Evolutionary conservation across 345 rosid species (phyloP).

Genomic region (Rhodomyrtus tomentosa): DNA sequence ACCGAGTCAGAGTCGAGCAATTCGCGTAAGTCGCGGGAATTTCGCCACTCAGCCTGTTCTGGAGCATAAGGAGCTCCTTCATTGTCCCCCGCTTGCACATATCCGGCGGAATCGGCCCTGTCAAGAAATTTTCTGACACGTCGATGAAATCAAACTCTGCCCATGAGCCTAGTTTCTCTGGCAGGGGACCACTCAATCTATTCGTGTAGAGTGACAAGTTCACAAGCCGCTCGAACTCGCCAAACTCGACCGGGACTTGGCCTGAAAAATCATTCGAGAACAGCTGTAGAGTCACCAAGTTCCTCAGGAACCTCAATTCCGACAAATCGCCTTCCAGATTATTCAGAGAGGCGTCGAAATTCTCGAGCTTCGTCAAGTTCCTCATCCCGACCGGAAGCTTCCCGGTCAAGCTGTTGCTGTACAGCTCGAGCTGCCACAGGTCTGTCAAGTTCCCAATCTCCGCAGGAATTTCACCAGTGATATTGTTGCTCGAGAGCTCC

Average conservation of each 20-base stretch:
- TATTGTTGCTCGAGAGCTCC: constrained; percentile 18
- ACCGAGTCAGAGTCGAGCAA: constrained; percentile 8
- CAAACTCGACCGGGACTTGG: constrained; percentile 27
- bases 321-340: constrained; percentile 23
- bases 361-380: constrained; percentile 25
- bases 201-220: constrained; percentile 30
- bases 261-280: constrained; percentile 20
- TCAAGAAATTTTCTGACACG: constrained; percentile 31
- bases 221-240: constrained; percentile 25
- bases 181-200: constrained; percentile 26
- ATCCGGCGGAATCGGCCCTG: constrained; percentile 31
- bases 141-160: constrained; percentile 26
- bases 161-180: constrained; percentile 29
- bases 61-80: constrained; percentile 8
- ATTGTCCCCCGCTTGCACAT: constrained; percentile 27
- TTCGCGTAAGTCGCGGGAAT: constrained; percentile 6
- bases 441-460: constrained; percentile 17
- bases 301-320: constrained; percentile 14
- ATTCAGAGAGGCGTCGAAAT: constrained; percentile 26
- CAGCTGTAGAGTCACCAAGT: constrained; percentile 25
- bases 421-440: constrained; percentile 31
- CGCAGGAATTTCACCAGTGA: constrained; percentile 15
- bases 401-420: constrained; percentile 21
- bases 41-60: constrained; percentile 8
- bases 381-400: constrained; percentile 23